Evolutionary conservation across 2,329 filamentous ascomycete genomes (phyloP).

Genomic region (Penicillium janthinellum): DNA sequence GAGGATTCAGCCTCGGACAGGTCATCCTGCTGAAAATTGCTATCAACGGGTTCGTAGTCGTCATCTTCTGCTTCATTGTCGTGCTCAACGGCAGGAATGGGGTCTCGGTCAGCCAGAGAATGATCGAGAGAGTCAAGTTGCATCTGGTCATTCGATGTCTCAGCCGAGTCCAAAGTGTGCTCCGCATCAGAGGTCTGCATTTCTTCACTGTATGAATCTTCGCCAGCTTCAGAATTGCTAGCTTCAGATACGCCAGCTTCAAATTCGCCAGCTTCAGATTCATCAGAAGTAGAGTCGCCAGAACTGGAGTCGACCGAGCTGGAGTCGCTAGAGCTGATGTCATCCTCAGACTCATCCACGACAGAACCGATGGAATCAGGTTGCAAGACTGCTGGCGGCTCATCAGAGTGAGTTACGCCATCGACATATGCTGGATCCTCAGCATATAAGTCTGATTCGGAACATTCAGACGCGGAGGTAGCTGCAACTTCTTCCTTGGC

Average conservation of each 20-base stretch:
- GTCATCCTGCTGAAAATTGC: constrained; percentile 6
- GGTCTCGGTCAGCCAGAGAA: constrained; percentile 13
- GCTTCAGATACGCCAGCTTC: constrained; percentile 11
- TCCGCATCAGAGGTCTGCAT: constrained; percentile 5
- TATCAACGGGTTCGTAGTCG: constrained; percentile 12
- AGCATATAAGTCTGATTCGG: constrained; percentile 10
- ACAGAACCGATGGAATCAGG: constrained; percentile 37
- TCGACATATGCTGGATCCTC: constrained; percentile 15
- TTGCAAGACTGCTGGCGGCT: constrained; percentile 24
- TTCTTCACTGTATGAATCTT: constrained; percentile 20
- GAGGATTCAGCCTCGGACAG: constrained; percentile 32
- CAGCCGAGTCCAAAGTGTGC: background rate
- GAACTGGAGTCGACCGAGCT: constrained; percentile 36
- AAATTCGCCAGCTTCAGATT: constrained; percentile 5
- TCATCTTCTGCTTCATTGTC: background rate
- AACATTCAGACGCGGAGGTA: background rate
- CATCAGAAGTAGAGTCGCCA: constrained; percentile 18
- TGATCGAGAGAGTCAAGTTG: constrained; percentile 3
- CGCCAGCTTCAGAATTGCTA: background rate
- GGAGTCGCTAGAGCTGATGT: constrained; percentile 9
- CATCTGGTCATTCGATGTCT: constrained; percentile 4
- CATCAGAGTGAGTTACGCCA: constrained; percentile 11
- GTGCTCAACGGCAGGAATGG: constrained; percentile 2
- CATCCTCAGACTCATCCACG: constrained; percentile 44
- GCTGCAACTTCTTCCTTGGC: background rate